A percentile compares a stretch with the other conserved stretches of the same genome.
phyloP scores from a whole-genome alignment of 2,329 filamentous ascomycete species.

The Epichloe scottii region DNA sequence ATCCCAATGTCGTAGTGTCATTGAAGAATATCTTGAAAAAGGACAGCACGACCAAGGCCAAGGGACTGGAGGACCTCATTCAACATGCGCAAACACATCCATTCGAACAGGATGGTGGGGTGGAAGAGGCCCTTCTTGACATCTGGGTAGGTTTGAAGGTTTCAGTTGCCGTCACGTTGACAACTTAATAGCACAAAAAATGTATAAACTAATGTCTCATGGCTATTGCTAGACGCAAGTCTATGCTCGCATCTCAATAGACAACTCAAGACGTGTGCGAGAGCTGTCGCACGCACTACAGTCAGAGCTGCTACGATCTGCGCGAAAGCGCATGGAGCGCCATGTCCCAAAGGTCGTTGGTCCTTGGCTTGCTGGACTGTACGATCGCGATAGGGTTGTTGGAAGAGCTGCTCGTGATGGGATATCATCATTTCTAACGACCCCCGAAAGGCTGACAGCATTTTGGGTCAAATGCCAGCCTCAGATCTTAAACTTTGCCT shows the following conservation, averaged over 20 bases:
- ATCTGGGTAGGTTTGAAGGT: constrained; percentile 55
- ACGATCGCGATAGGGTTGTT: constrained; percentile 71
- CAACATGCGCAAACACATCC: constrained; percentile 44
- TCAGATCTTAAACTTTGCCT: constrained; percentile 71
- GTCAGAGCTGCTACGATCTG: constrained; percentile 44
- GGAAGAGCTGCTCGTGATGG: constrained; percentile 67
- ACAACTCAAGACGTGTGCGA: constrained; percentile 75
- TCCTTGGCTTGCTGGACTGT: constrained; percentile 82
- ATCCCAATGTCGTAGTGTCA: constrained; percentile 73
- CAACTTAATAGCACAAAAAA: neutral
- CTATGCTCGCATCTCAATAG: constrained; percentile 82
- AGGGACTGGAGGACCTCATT: constrained; percentile 77
- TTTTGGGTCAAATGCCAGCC: constrained; percentile 75
- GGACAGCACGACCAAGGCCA: constrained; percentile 82
- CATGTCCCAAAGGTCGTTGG: constrained; percentile 67
- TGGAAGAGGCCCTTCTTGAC: constrained; percentile 74
- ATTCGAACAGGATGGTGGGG: constrained; percentile 42
- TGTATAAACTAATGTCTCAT: neutral
- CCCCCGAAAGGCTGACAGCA: constrained; percentile 61
- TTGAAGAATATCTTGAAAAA: constrained; percentile 91
- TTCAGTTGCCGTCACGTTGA: too few relatives aligned
- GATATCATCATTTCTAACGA: constrained; percentile 61
- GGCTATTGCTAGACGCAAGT: constrained; percentile 53
- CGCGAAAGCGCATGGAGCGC: constrained; percentile 73
- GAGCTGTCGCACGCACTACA: constrained; percentile 74